Evolutionary conservation across 768 basidiomycete species (phyloP), one percentile per base, ranked within the genome.

Genomic region (Sistotremastrum niveocremeum): DNA sequence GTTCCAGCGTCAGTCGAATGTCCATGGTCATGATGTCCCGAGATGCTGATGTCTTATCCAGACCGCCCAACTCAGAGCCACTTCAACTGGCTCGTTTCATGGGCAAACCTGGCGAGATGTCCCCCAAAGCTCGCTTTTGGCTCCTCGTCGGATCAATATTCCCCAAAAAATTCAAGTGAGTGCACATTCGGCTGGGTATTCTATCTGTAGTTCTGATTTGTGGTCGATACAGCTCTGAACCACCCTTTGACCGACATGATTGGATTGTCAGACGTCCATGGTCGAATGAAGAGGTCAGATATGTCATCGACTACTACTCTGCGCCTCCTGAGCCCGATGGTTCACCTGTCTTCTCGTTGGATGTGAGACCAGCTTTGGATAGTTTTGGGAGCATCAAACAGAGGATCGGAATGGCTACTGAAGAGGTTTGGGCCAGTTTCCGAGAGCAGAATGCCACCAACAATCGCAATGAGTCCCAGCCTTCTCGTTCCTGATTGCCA

Each of bases 241-340:
- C 89, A 4, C 95, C 94, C 1, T 98, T 99, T 58, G 95, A 99
- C 59, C 81, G 95, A 6, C 95, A 99, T 60, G 95, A 99, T 66
- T 99, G 95, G 95, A 65, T 95, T 44, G 73, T 99, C 45, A 83
- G 83, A 32, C 80, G 94, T 44, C 79, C 81, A 33, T 67, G 68
- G 37, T 80, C 82, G 1, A 80, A 84, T 11, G 76, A 85, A 54
- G 84, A 89, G 62, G 81, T 89, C 44, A 84, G 88, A 59, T 94
- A 99, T 63, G 85, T 99, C 41, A 98, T 99, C 55, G 95, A 99
- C 68, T 99, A 99, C 65, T 98, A 98, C 63, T 85, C 87, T 41
- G 90, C 89, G 0, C 88, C 93, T 1, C 77, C 84, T 2, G 81
- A 93, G 46, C 71, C 77, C 6, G 84, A 95, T 53, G 94, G 94